Conservation (phyloP, 75 land plant species). For the Sequoia sempervirens region DNA sequence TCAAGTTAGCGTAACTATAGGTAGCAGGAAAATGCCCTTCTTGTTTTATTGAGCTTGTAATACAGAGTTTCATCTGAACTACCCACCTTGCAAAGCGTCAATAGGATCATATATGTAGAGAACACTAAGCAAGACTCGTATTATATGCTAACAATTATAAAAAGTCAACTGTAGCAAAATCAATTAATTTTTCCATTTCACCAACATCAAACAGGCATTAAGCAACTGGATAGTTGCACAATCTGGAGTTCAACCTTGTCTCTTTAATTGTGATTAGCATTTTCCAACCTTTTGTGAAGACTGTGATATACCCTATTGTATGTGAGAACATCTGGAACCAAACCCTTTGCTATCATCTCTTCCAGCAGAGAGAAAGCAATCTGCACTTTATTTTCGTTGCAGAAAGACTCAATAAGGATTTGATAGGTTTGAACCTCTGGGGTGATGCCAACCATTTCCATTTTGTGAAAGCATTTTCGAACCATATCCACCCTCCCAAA, state of each 20-base stretch:
- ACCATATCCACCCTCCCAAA: constrained; percentile 40
- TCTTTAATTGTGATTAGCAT: neutral
- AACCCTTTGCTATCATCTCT: constrained; percentile 34
- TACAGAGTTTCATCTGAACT: constrained; percentile 34
- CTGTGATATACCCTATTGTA: constrained; percentile 19
- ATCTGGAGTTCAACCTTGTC: neutral
- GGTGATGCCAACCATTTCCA: neutral
- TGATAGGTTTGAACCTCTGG: neutral
- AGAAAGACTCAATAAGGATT: neutral
- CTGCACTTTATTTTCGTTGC: neutral
- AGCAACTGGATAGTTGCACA: neutral
- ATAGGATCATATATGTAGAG: constrained; percentile 44
- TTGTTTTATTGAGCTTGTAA: constrained; percentile 32
- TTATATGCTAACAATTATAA: neutral
- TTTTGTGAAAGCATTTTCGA: constrained; percentile 10
- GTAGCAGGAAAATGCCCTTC: constrained; percentile 47
- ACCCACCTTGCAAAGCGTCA: constrained; percentile 36
- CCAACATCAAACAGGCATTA: neutral
- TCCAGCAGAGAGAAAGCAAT: constrained; percentile 36
- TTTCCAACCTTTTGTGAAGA: neutral
- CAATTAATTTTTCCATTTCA: neutral
- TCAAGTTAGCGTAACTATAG: constrained; percentile 22
- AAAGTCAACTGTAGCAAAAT: neutral
- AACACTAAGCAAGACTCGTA: neutral
- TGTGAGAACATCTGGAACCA: constrained; percentile 40